Evolutionary conservation across 345 rosid genomes (phyloP), one percentile per base, ranked within the genome.

Genomic region (Lumnitzera racemosa): DNA sequence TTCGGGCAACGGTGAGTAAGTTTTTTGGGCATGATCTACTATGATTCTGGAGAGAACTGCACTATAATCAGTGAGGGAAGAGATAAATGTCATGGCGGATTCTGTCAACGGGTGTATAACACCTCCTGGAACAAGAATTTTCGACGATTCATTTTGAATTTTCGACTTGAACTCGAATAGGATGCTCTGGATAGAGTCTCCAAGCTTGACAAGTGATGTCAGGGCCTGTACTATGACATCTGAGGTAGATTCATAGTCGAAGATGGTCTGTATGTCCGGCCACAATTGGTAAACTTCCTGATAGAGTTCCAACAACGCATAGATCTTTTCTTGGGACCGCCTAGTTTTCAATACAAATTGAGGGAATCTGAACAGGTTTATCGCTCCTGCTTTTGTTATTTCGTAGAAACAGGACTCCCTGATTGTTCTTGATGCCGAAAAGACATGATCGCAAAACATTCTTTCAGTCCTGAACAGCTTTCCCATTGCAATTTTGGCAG

Each of bases 331-430:
- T 0, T 74, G 80, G 0, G 75, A 58, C 56, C 74, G 81, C 73
- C 86, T 90, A 57, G 71, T 67, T 69, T 81, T 90, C 16, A 90
- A 66, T 25, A 88, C 72, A 51, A 79, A 48, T 59, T 85, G 88
- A 4, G 97, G 88, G 69, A 90, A 82, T 74, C 70, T 72, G 75
- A 94, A 90, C 58, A 94, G 76, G 58, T 72, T 63, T 23, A 64
- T 47, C 3, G 95, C 96, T 47, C 79, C 95, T 63, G 82, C 96
- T 62, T 62, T 72, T 5, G 81, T 70, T 17, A 94, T 79, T 47
- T 85, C 90, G 23, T 79, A 58, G 50, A 88, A 90, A 70, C 90
- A 87, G 59, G 91, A 74, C 65, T 90, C 90, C 49, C 81, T 80
- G 47, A 71, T 74, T 12, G 84, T 49, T 6, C 46, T 29, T 1